Conservation (phyloP, 2,329 filamentous ascomycete species). For the Beauveria sp. region DNA sequence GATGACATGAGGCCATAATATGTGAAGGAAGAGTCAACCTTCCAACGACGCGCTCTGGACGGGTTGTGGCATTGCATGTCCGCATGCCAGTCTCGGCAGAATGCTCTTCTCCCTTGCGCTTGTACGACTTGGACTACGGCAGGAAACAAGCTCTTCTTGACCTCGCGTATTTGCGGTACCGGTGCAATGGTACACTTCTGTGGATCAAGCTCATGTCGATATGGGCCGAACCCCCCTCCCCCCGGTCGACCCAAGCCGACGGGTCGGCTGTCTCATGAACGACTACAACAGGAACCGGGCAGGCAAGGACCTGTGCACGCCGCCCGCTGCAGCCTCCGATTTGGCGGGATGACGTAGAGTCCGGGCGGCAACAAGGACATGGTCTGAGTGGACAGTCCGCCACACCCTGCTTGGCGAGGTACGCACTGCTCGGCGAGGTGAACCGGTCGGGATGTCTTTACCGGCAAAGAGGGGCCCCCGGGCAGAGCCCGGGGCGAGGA, state of each 20-base stretch:
- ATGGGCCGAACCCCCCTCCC: background rate
- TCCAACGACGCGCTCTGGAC: background rate
- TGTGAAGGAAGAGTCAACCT: too few species aligned
- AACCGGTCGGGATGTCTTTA: background rate
- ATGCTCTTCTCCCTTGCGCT: background rate
- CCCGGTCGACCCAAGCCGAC: constrained; percentile 5
- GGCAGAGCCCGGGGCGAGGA: too few species aligned
- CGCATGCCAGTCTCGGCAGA: background rate
- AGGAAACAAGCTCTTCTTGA: background rate
- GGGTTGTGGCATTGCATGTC: background rate
- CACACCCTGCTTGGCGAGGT: too few species aligned
- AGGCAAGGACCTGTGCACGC: background rate
- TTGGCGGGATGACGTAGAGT: background rate
- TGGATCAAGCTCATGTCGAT: background rate
- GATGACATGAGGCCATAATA: background rate
- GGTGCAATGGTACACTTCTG: background rate
- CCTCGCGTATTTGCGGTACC: background rate
- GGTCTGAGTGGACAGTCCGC: too few species aligned
- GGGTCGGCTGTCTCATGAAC: constrained; percentile 6
- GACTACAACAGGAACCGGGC: background rate
- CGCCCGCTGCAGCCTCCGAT: background rate
- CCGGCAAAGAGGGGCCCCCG: background rate
- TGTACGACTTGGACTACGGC: background rate
- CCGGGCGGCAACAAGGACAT: too few species aligned
- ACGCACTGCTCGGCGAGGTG: background rate